Evolutionary conservation across 768 basidiomycete genomes (phyloP).

Genomic region (Amanita exitialis): DNA sequence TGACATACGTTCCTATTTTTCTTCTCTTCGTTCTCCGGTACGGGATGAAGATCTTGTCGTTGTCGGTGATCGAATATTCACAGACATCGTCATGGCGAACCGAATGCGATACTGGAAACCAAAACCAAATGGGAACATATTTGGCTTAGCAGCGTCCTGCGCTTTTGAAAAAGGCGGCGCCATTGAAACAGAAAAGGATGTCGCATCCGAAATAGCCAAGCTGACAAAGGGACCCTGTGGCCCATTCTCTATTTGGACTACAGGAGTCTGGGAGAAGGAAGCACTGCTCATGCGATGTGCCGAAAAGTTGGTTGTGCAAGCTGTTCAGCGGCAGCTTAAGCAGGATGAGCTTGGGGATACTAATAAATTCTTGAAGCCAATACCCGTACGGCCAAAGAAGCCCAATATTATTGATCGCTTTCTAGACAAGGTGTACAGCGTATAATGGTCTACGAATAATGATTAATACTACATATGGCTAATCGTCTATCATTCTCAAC

Average conservation of each 20-base stretch:
- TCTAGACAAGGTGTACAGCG: slow-evolving; percentile 3
- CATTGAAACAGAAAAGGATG: slow-evolving; percentile 16
- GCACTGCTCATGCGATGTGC: slow-evolving; percentile 49
- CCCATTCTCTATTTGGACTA: slow-evolving; percentile 64
- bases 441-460: background rate
- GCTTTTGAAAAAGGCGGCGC: slow-evolving; percentile 18
- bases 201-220: slow-evolving; percentile 7
- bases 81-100: slow-evolving; percentile 82
- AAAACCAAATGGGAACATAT: slow-evolving; percentile 1
- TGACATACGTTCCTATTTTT: slow-evolving; percentile 69
- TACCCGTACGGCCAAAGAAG: slow-evolving; percentile 8
- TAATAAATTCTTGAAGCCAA: slow-evolving; percentile 21
- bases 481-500: background rate
- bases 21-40: slow-evolving; percentile 43
- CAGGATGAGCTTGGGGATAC: slow-evolving; percentile 14
- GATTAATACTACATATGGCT: background rate
- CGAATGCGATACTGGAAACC: slow-evolving; percentile 37
- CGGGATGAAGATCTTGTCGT: slow-evolving; percentile 60
- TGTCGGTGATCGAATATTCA: slow-evolving; percentile 89
- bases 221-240: slow-evolving; percentile 19
- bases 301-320: slow-evolving; percentile 40
- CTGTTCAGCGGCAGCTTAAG: slow-evolving; percentile 32
- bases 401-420: slow-evolving; percentile 4
- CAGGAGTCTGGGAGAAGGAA: slow-evolving; percentile 60
- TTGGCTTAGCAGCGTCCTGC: slow-evolving; percentile 7